Evolutionary conservation across 345 rosid species (phyloP), one percentile per base, ranked within the genome.

Genomic region (Crucihimalaya himalaica): DNA sequence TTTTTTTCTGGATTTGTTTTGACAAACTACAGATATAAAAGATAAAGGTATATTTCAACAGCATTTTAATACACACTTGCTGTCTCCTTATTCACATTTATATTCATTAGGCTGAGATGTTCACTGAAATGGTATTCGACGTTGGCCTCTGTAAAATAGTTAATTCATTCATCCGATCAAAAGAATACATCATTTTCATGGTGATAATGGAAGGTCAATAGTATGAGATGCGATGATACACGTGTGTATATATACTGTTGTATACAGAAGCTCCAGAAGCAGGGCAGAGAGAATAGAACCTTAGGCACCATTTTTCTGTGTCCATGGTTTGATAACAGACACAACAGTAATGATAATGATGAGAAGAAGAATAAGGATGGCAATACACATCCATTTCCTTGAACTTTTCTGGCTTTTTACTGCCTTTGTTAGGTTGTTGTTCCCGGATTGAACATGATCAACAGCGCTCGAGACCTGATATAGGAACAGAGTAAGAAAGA

Each of bases 381-480:
- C 95, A 40, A 89, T 71, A 83, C 97, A 90, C 96, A 85, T 90
- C 98, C 97, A 92, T 74, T 96, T 92, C 81, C 99, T 79, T 5
- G 94, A 87, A 76, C 74, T 96, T 78, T 68, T 90, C 72, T 96
- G 99, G 19, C 77, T 79, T 62, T 81, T 83, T 77, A 88, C 83
- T 0, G 98, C 97, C 82, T 78, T 86, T 70, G 83, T 87, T 47
- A 96, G 90, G 35, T 86, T 81, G 0, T 83, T 79, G 78, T 87
- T 90, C 68, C 98, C 99, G 1, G 89, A 84, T 47, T 90, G 92
- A 63, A 96, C 98, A 42, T 92, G 98, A 80, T 96, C 97, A 46
- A 92, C 97, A 0, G 98, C 97, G 42, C 78, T 92, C 0, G 97
- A 90, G 27, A 96, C 98, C 98, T 96, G 73, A 52, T 12, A 55